These are phyloP conservation scores for Buddleja alternifolia DNA, from an alignment of 257 asterid species.

Conservation along the genomic window DNA sequence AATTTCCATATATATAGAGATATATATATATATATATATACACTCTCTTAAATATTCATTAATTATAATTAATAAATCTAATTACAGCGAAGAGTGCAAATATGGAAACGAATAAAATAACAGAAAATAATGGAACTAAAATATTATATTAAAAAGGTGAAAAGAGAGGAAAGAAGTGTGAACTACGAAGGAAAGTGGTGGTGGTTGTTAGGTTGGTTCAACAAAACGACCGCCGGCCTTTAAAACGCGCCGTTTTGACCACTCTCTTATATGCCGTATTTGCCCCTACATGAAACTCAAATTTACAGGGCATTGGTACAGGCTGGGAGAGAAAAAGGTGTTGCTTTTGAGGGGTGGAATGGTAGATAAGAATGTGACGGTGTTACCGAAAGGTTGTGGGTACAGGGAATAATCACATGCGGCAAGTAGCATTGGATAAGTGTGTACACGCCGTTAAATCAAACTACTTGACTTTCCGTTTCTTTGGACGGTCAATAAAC, in stretches of 20 bases:
- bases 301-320: neutral
- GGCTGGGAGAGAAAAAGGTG: neutral
- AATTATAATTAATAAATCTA: neutral
- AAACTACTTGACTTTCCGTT: neutral
- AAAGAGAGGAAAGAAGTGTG: constrained; percentile 42
- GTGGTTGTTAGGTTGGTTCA: constrained; percentile 81
- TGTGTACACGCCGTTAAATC: constrained; percentile 13
- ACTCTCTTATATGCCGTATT: neutral
- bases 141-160: constrained; percentile 7
- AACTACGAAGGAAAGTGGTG: constrained; percentile 48
- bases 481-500: constrained; percentile 20
- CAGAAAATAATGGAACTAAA: neutral
- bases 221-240: constrained; percentile 57
- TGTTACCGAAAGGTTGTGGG: constrained; percentile 22
- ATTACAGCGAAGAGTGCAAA: constrained; percentile 29
- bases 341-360: constrained; percentile 7
- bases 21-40: constrained; percentile 30
- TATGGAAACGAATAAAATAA: neutral
- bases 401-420: constrained; percentile 19
- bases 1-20: too few species aligned
- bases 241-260: constrained; percentile 33
- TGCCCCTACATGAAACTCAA: constrained; percentile 16
- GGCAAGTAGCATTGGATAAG: constrained; percentile 8
- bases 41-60: neutral
- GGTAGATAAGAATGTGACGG: constrained; percentile 28